phyloP scores from a whole-genome alignment of 371 early-diverging fungal species.

The Coemansia sp. region DNA sequence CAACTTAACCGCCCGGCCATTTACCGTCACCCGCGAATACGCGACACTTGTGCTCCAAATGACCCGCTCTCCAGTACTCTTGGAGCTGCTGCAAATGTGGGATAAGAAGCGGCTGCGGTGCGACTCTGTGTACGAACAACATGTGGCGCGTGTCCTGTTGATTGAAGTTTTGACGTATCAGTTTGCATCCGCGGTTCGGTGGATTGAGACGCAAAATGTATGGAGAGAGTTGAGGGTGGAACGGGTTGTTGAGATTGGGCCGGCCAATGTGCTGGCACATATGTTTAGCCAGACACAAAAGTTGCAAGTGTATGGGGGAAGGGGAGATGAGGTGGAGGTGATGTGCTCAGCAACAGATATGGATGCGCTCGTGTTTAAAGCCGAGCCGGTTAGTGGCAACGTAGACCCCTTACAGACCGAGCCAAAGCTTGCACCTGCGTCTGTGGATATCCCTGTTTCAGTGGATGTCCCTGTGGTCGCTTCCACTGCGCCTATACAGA shows the following conservation, averaged over 20 bases:
- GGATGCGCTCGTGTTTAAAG: slow-evolving; percentile 17
- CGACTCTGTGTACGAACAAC: slow-evolving; percentile 72
- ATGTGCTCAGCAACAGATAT: slow-evolving; percentile 29
- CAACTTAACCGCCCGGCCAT: slow-evolving; percentile 92
- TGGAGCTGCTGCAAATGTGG: slow-evolving; percentile 75
- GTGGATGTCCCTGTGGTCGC: slow-evolving; percentile 51
- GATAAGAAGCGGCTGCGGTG: slow-evolving; percentile 55
- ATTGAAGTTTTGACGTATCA: slow-evolving; percentile 93
- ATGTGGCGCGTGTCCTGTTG: slow-evolving; percentile 79
- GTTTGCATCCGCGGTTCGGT: slow-evolving; percentile 90
- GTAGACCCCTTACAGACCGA: slow-evolving; percentile 14
- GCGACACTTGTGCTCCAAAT: slow-evolving; percentile 70
- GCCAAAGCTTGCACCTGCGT: background rate
- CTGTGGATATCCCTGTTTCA: background rate
- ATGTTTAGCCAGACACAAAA: slow-evolving; percentile 85
- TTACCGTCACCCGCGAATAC: slow-evolving; percentile 77
- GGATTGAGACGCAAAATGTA: slow-evolving; percentile 97
- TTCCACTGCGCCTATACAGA: slow-evolving; percentile 69
- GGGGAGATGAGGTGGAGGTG: slow-evolving; percentile 80
- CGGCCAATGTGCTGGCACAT: slow-evolving; percentile 82
- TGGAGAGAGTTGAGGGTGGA: slow-evolving; percentile 68
- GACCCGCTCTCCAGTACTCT: slow-evolving; percentile 72
- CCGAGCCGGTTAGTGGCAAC: background rate
- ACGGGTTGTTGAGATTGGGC: slow-evolving; percentile 91
- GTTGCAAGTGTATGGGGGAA: slow-evolving; percentile 69